Base-by-base conservation (phyloP, 1,284 basidiomycete species). In the Apiotrichum siamense region DNA sequence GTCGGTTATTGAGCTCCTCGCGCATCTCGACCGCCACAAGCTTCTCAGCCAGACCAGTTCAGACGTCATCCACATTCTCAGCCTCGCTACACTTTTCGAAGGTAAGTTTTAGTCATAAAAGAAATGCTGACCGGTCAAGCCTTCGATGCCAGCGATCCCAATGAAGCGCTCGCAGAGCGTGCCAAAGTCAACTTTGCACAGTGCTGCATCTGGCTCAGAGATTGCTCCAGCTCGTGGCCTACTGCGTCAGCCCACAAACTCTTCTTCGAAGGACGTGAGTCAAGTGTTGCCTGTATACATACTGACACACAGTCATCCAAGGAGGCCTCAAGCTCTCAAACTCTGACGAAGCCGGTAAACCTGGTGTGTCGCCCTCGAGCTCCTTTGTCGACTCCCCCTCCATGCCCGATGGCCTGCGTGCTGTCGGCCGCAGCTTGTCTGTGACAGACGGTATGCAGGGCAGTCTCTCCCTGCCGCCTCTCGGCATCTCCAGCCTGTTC, bases 151-250 rank as follows among this genome's bases (percentile, higher is more conserved):
- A 57, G 53, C 12, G 52, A 55, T 26, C 36, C 52, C 18, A 59
- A 64, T 40, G 46, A 39, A 4, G 44, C 48, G 15, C 46, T 62
- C 20, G 60, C 68, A 24, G 25, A 64, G 37, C 43, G 50, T 23
- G 55, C 68, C 37, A 66, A 70, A 40, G 33, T 59, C 26, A 66
- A 70, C 47, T 71, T 73, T 47, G 58, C 62, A 1, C 63, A 67
- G 46, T 73, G 70, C 52, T 73, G 70, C 45, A 54, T 60, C 21
- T 73, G 70, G 70, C 49, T 73, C 17, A 54, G 64, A 26, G 63
- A 67, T 23, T 63, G 69, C 27, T 64, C 61, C 5, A 51, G 50
- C 9, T 60, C 62, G 2, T 73, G 70, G 70, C 62, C 70, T 0
- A 61, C 67, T 1, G 69, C 70, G 6, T 67, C 64, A 1, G 58